Conservation (phyloP, 169 alveolate species). For the Hammondia hammondi region DNA sequence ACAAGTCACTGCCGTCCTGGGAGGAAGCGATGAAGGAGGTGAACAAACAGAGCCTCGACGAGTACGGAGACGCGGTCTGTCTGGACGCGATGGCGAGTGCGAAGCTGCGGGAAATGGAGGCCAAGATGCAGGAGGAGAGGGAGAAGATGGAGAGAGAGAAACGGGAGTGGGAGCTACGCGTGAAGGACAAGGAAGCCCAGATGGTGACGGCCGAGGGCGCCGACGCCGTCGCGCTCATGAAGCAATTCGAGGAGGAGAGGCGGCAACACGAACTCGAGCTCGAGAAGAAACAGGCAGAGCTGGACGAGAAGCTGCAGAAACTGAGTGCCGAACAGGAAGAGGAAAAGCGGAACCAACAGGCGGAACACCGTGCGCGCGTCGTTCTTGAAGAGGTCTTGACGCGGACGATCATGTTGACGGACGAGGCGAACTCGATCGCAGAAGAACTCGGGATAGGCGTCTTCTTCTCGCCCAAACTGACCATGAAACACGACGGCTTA, state of each 20-base stretch:
- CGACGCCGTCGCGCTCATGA: conserved; percentile 51
- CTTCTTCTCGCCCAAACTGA: conserved; percentile 64
- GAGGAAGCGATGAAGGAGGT: conserved; percentile 72
- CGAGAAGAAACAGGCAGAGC: conserved; percentile 52
- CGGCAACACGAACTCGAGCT: conserved; percentile 52
- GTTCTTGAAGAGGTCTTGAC: conserved; percentile 62
- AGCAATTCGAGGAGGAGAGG: conserved; percentile 58
- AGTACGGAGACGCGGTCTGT: conserved; percentile 31
- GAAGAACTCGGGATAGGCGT: conserved; percentile 67
- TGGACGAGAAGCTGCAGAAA: conserved; percentile 22
- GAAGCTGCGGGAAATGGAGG: conserved; percentile 35
- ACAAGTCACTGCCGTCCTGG: conserved; percentile 67
- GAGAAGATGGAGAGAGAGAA: conserved; percentile 61
- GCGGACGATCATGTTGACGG: conserved; percentile 57
- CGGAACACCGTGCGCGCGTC: conserved; percentile 61
- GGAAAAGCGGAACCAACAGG: conserved; percentile 48
- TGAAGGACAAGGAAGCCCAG: conserved; percentile 57
- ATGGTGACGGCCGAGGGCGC: conserved; percentile 62
- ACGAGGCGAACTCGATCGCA: conserved; percentile 65
- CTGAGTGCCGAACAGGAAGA: conserved; percentile 54
- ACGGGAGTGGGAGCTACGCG: conserved; percentile 44
- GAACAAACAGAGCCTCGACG: conserved; percentile 52
- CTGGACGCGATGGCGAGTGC: conserved; percentile 39
- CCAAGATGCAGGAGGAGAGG: conserved; percentile 42
- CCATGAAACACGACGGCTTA: conserved; percentile 42